Evolutionary conservation across 148 eudicot species (phyloP), one percentile per base, ranked within the genome.

Genomic region (Rhododendron henanense): DNA sequence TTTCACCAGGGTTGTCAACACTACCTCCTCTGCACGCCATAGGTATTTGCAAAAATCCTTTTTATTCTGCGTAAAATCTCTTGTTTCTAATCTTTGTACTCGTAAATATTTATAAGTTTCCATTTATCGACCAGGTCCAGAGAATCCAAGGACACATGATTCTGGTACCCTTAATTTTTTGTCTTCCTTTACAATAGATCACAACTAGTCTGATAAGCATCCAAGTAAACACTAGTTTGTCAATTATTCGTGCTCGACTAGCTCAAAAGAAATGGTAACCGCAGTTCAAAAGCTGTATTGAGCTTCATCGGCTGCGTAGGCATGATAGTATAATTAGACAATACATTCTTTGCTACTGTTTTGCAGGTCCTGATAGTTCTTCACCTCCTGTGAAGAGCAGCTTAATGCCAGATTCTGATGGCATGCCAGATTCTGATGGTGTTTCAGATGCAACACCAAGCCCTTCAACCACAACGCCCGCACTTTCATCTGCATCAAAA

Each of bases 21-120:
- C 86, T 90, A 75, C 91, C 90, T 84, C 91, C 91, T 75, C 87
- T 90, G 6, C 83, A 23, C 16, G 85, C 85, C 84, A 90, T 82
- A 65, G 89, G 91, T 89, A 83, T 7, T 48, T 45, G 39, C 16
- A 1, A 35, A 31, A 78, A 61, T 78, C 53, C 15, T 57, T 15
- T 33, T 25, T 16, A n/a, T 59, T 59, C 55, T 50, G 33, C 81
- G 1, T 10, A 73, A 65, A 10, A 11, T 23, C 0, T 39, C 7
- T 19, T 10, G 74, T 25, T 37, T 61, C 18, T 41, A 50, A 25
- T 83, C 23, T 78, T 33, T 31, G 51, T 47, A n/a, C 31, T 78
- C 7, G 2, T 3, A 31, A 6, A 10, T 53, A 23, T 35, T 73
- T 18, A 48, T 21, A 48, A 19, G 37, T n/a, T 23, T 55, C 3